Conservation (phyloP, 1,284 basidiomycete genomes). For the Polyporus tsugae region DNA sequence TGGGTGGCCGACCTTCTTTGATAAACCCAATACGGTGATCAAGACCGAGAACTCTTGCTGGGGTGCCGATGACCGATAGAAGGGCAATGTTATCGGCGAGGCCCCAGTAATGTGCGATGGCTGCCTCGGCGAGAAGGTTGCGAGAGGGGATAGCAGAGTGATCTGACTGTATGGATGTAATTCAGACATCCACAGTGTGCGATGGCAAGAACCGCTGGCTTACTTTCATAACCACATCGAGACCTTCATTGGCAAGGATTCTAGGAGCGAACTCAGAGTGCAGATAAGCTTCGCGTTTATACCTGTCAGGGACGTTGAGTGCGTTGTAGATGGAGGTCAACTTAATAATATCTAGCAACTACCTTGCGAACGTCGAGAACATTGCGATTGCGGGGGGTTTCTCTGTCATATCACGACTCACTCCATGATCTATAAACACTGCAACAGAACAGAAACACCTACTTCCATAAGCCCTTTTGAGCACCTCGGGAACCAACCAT, state of each 20-base stretch:
- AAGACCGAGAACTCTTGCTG: conserved; percentile 70
- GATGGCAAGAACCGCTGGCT: conserved; percentile 22
- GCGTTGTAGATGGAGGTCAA: neutral
- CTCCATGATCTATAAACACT: neutral
- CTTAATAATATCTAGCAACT: neutral
- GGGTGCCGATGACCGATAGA: conserved; percentile 67
- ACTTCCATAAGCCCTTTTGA: conserved; percentile 64
- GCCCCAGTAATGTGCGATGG: conserved; percentile 70
- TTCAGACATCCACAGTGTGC: neutral
- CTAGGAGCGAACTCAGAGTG: conserved; percentile 81
- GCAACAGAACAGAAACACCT: neutral
- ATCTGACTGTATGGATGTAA: conserved; percentile 55
- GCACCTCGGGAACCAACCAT: conserved; percentile 61
- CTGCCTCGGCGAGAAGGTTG: conserved; percentile 75
- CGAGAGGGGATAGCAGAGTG: conserved; percentile 74
- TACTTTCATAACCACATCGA: conserved; percentile 77
- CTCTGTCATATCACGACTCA: conserved; percentile 26
- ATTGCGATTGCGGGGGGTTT: conserved; percentile 62
- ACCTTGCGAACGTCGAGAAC: conserved; percentile 59
- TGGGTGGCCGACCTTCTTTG: conserved; percentile 48
- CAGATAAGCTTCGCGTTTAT: conserved; percentile 83
- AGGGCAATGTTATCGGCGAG: conserved; percentile 55
- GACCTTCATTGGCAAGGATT: conserved; percentile 71
- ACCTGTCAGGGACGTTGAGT: conserved; percentile 46
- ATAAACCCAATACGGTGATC: conserved; percentile 73